phyloP scores from a whole-genome alignment of 2,329 filamentous ascomycete genomes.

The Lachnellula cervina region DNA sequence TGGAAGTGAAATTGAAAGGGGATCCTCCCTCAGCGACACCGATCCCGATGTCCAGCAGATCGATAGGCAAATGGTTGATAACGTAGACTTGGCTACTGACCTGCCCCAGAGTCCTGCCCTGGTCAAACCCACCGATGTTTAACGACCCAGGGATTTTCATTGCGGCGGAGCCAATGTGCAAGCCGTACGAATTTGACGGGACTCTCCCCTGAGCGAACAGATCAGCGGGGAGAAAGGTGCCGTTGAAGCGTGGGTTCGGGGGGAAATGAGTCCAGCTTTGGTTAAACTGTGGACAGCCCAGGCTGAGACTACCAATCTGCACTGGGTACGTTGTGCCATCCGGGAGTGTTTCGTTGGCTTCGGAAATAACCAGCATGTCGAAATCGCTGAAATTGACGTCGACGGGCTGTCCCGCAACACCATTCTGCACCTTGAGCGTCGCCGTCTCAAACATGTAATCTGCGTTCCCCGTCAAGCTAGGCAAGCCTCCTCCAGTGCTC shows the following conservation, averaged over 20 bases:
- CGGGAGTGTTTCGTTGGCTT: slow-evolving; percentile 6
- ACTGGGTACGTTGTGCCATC: slow-evolving; percentile 16
- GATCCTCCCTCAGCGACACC: slow-evolving; percentile 15
- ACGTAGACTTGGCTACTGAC: slow-evolving; percentile 10
- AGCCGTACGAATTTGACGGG: slow-evolving; percentile 22
- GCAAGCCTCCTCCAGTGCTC: neutral
- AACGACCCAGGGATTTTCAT: slow-evolving; percentile 16
- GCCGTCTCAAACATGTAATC: slow-evolving; percentile 14
- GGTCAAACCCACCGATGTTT: slow-evolving; percentile 22
- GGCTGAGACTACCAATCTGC: slow-evolving; percentile 12
- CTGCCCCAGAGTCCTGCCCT: slow-evolving; percentile 13
- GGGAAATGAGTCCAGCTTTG: slow-evolving; percentile 9
- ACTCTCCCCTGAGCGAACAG: slow-evolving; percentile 2
- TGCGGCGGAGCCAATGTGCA: slow-evolving; percentile 20
- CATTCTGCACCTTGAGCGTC: neutral
- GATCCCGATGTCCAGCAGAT: slow-evolving; percentile 21
- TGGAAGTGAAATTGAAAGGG: slow-evolving; percentile 12
- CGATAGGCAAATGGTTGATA: slow-evolving; percentile 14
- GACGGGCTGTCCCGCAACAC: neutral
- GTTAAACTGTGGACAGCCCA: slow-evolving; percentile 15
- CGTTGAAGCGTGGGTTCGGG: slow-evolving; percentile 10
- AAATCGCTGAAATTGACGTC: slow-evolving; percentile 2
- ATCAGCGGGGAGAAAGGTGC: slow-evolving; percentile 9
- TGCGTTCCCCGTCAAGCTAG: slow-evolving; percentile 4
- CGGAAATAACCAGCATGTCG: slow-evolving; percentile 9